Evolutionary conservation across 805 yeast genomes (phyloP).

Genomic region (Schwanniomyces sp.): DNA sequence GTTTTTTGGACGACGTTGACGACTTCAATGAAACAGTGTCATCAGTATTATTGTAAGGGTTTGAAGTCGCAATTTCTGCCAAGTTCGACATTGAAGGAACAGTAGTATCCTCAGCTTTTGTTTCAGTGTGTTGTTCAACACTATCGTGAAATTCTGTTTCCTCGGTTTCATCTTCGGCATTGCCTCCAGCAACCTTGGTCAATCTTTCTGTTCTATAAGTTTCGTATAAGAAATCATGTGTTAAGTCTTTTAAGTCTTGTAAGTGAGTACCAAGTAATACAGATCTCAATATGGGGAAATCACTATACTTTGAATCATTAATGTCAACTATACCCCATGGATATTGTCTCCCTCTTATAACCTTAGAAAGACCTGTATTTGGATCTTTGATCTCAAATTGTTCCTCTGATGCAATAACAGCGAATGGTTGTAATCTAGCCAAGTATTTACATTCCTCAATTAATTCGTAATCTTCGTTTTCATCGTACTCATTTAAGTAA

Average conservation of each 20-base stretch:
- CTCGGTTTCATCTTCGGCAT: conserved; percentile 16
- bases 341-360: conserved; percentile 60
- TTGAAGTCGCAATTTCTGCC: conserved; percentile 47
- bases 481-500: conserved; percentile 51
- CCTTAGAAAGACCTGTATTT: conserved; percentile 41
- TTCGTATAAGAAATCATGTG: conserved; percentile 75
- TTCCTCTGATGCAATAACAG: conserved; percentile 65
- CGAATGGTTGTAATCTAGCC: conserved; percentile 71
- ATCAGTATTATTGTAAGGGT: conserved; percentile 12
- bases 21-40: conserved; percentile 20
- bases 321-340: conserved; percentile 75
- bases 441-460: conserved; percentile 67
- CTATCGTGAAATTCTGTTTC: conserved; percentile 29
- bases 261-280: conserved; percentile 82
- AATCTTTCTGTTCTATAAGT: conserved; percentile 77
- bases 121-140: conserved; percentile 16
- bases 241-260: conserved; percentile 77
- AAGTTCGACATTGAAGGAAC: conserved; percentile 63
- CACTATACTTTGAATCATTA: conserved; percentile 50
- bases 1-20: conserved; percentile 18
- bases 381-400: conserved; percentile 44
- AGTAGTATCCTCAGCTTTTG: conserved; percentile 9
- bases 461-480: conserved; percentile 73
- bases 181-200: conserved; percentile 53
- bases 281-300: conserved; percentile 59